These are phyloP conservation scores for Penicillium sp. DNA, from an alignment of 2,329 filamentous ascomycete species.

Conservation along the genomic window DNA sequence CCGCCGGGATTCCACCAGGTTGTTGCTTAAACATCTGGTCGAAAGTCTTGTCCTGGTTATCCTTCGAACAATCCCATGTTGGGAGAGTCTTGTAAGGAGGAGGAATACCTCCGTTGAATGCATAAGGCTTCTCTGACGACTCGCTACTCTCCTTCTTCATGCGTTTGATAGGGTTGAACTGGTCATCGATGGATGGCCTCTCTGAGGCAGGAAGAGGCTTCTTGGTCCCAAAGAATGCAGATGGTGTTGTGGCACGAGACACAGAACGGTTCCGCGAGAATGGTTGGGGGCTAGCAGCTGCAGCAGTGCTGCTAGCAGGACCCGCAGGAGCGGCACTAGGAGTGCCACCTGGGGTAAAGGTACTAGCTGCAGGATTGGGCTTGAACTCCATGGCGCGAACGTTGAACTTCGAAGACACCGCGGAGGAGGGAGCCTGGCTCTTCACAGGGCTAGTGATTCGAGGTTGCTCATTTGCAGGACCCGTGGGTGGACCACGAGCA, in stretches of 20 bases:
- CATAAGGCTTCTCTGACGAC: conserved; percentile 64
- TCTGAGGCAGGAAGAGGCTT: conserved; percentile 69
- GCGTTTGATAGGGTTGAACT: conserved; percentile 70
- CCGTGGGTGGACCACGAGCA: conserved; percentile 72
- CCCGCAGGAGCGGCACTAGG: conserved; percentile 59
- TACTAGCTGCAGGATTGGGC: conserved; percentile 77
- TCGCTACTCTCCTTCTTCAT: conserved; percentile 67
- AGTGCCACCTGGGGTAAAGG: conserved; percentile 76
- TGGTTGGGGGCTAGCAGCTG: conserved; percentile 68
- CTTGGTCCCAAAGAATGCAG: conserved; percentile 67
- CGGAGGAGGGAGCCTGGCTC: conserved; percentile 59
- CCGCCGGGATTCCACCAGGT: conserved; percentile 62
- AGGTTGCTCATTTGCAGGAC: conserved; percentile 66
- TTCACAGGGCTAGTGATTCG: conserved; percentile 47
- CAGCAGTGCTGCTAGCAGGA: conserved; percentile 63
- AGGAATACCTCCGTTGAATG: conserved; percentile 79
- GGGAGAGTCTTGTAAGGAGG: conserved; percentile 83
- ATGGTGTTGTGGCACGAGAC: conserved; percentile 53
- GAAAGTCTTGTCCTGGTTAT: conserved; percentile 77
- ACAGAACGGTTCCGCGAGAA: conserved; percentile 56
- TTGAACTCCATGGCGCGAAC: conserved; percentile 76
- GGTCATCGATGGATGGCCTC: conserved; percentile 56
- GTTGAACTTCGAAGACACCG: conserved; percentile 60
- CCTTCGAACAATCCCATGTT: conserved; percentile 76
- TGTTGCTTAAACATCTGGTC: conserved; percentile 77